phyloP scores from a whole-genome alignment of 257 asterid species.

The Ilex aquifolium region DNA sequence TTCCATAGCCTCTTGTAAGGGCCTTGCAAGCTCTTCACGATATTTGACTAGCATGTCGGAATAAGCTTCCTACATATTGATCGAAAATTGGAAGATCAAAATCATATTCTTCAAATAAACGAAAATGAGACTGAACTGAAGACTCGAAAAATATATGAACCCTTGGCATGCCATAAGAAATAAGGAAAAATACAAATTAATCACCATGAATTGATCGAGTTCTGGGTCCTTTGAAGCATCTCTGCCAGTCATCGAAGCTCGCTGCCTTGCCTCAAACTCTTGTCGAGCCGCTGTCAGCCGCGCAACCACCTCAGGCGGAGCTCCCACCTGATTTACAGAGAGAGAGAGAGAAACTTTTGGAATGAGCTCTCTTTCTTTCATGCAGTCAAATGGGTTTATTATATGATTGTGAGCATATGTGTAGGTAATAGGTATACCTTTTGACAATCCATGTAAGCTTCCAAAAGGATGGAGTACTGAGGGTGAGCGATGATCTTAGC shows the following conservation, averaged over 20 bases:
- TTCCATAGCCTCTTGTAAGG: background rate
- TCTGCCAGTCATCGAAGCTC: background rate
- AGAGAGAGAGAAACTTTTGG: background rate
- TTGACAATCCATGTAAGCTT: background rate
- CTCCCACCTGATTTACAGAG: background rate
- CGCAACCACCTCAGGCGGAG: background rate
- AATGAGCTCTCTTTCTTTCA: background rate
- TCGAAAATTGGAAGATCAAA: too few species aligned
- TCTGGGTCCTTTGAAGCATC: background rate
- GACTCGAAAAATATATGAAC: too few species aligned
- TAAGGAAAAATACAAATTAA: too few species aligned
- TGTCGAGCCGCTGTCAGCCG: background rate
- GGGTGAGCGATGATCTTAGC: background rate
- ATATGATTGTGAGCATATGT: too few species aligned
- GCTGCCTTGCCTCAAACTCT: background rate
- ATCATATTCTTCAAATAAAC: background rate
- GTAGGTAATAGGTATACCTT: background rate
- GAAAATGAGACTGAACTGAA: too few species aligned
- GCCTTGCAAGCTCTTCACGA: background rate
- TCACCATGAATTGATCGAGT: background rate
- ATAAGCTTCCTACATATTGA: background rate
- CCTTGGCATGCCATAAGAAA: background rate
- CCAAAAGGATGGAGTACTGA: background rate
- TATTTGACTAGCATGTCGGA: background rate
- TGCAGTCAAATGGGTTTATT: too few species aligned